phyloP scores from a whole-genome alignment of 164 flowering plant species.

The Warburgia ugandensis region DNA sequence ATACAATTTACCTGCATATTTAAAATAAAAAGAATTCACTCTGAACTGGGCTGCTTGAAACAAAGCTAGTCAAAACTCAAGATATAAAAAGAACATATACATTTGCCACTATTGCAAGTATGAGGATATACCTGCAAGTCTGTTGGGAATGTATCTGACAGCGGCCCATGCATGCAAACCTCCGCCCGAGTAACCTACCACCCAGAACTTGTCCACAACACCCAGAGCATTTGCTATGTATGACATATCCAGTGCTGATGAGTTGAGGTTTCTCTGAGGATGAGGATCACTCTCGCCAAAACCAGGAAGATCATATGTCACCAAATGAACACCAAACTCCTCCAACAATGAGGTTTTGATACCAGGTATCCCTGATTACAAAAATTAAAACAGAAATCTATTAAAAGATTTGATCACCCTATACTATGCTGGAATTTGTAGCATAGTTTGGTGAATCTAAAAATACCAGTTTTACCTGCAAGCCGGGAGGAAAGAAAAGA shows the following conservation, averaged over 20 bases:
- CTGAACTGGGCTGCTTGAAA: no score
- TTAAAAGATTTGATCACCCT: no score
- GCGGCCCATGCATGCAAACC: constrained; percentile 91
- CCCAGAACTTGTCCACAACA: constrained; percentile 74
- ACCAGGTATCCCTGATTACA: constrained; percentile 84
- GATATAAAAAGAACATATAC: not conserved
- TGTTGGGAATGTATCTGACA: constrained; percentile 66
- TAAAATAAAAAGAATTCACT: no score
- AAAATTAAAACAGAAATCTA: no score
- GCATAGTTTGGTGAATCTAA: not conserved
- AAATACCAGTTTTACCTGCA: constrained; percentile 44
- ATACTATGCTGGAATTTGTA: no score
- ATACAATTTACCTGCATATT: no score
- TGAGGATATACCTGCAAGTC: constrained; percentile 57
- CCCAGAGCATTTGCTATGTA: constrained; percentile 57
- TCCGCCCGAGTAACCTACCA: constrained; percentile 72
- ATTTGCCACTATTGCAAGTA: not conserved
- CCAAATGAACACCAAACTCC: constrained; percentile 82
- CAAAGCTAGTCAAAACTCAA: not conserved
- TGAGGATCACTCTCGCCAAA: constrained; percentile 99
- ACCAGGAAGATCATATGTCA: constrained; percentile 98
- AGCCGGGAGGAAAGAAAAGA: constrained; percentile 86
- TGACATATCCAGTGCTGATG: constrained; percentile 79
- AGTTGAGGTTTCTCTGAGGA: constrained; percentile 60
- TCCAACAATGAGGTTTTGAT: constrained; percentile 53